phyloP scores from a whole-genome alignment of 306 rosid genomes.

The Inga leiocalycina region DNA sequence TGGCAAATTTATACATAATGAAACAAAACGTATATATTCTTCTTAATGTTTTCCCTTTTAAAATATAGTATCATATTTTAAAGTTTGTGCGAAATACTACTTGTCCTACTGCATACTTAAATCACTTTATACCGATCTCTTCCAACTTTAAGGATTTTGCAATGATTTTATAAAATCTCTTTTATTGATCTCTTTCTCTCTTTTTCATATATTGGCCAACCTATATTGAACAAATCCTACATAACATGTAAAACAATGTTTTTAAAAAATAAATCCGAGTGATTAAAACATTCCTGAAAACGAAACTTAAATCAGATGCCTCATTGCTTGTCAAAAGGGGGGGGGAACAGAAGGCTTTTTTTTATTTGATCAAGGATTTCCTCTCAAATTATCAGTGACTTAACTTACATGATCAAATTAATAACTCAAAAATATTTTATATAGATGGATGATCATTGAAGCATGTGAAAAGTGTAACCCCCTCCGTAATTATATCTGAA shows the following conservation, averaged over 20 bases:
- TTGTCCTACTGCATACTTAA: neutral
- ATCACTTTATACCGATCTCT: neutral
- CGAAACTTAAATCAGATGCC: neutral
- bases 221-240: neutral
- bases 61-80: neutral
- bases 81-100: neutral
- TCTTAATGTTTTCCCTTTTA: neutral
- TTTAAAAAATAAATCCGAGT: neutral
- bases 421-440: neutral
- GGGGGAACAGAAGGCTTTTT: neutral
- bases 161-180: neutral
- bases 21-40: neutral
- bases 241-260: neutral
- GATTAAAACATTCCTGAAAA: neutral
- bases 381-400: neutral
- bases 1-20: neutral
- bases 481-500: too few species aligned
- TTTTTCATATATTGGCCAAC: neutral
- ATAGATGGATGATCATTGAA: neutral
- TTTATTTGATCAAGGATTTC: too few species aligned
- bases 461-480: slow-evolving; percentile 22
- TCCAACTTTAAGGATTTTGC: neutral
- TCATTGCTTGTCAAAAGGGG: too few species aligned
- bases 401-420: neutral
- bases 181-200: neutral